phyloP scores from a whole-genome alignment of 768 basidiomycete species.

The Hortiboletus flavorubellus region DNA sequence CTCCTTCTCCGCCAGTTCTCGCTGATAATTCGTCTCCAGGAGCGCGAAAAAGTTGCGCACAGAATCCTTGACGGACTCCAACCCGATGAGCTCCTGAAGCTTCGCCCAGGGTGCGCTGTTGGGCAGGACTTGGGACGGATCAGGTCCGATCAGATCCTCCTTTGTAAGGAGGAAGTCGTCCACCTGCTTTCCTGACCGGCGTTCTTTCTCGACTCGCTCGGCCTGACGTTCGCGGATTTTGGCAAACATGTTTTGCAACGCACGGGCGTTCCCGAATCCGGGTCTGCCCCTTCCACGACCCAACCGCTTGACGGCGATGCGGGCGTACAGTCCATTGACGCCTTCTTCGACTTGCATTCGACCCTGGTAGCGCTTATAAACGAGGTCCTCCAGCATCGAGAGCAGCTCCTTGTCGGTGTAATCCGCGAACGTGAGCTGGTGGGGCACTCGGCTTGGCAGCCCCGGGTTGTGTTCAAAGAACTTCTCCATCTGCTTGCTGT shows the following conservation, averaged over 20 bases:
- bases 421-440: constrained; percentile 56
- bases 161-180: constrained; percentile 52
- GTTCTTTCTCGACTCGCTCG: constrained; percentile 41
- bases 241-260: constrained; percentile 50
- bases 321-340: constrained; percentile 48
- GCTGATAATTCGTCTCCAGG: constrained; percentile 53
- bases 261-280: constrained; percentile 72
- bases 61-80: constrained; percentile 55
- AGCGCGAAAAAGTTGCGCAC: constrained; percentile 47
- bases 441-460: constrained; percentile 61
- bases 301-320: constrained; percentile 58
- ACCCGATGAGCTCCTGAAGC: constrained; percentile 53
- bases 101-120: constrained; percentile 50
- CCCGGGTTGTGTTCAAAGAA: constrained; percentile 80
- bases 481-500: constrained; percentile 69
- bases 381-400: constrained; percentile 47
- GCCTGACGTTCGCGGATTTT: constrained; percentile 54
- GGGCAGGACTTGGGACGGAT: constrained; percentile 48
- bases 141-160: constrained; percentile 65
- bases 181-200: constrained; percentile 36
- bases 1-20: constrained; percentile 55
- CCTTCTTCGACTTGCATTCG: constrained; percentile 58
- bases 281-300: constrained; percentile 55
- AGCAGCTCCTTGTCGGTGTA: constrained; percentile 58
- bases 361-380: constrained; percentile 45